These are phyloP conservation scores for Saprolegnia diclina DNA, from an alignment of 352 stramenopile genomes.

Conservation along the genomic window DNA sequence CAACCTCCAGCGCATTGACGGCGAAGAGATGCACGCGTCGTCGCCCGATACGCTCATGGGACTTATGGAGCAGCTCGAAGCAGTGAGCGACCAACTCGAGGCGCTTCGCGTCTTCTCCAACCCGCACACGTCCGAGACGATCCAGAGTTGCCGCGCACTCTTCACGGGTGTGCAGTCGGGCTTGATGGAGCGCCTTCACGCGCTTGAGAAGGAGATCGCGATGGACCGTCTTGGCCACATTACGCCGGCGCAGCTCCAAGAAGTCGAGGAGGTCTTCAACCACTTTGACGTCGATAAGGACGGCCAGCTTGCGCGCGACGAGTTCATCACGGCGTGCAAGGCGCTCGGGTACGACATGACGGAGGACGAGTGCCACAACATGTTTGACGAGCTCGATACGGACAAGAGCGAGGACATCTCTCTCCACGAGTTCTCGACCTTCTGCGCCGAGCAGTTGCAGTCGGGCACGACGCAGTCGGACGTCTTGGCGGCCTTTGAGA, in stretches of 20 bases:
- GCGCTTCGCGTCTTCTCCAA: conserved; percentile 82
- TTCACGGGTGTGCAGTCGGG: conserved; percentile 77
- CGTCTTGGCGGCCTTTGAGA: conserved; percentile 73
- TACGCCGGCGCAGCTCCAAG: conserved; percentile 70
- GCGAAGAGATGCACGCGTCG: conserved; percentile 13
- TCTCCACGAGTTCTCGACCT: conserved; percentile 80
- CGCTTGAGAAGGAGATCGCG: conserved; percentile 84
- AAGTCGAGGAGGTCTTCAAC: conserved; percentile 88
- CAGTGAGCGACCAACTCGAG: conserved; percentile 77
- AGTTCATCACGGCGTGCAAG: conserved; percentile 90
- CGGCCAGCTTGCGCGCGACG: conserved; percentile 73
- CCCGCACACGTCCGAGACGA: conserved; percentile 86
- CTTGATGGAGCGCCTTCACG: conserved; percentile 79
- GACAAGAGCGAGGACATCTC: conserved; percentile 80
- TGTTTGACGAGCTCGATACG: conserved; percentile 82
- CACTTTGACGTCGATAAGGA: conserved; percentile 87
- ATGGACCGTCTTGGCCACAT: conserved; percentile 80
- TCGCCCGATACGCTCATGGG: conserved; percentile 39
- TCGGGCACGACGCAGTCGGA: conserved; percentile 78
- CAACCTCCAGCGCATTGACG: conserved; percentile 29
- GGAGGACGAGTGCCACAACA: conserved; percentile 83
- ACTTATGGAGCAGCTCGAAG: conserved; percentile 80
- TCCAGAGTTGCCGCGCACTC: conserved; percentile 78
- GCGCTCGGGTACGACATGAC: conserved; percentile 78
- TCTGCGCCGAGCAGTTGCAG: conserved; percentile 85